Conservation (phyloP, 495 filamentous ascomycete genomes). For the Oidiodendron maius region DNA sequence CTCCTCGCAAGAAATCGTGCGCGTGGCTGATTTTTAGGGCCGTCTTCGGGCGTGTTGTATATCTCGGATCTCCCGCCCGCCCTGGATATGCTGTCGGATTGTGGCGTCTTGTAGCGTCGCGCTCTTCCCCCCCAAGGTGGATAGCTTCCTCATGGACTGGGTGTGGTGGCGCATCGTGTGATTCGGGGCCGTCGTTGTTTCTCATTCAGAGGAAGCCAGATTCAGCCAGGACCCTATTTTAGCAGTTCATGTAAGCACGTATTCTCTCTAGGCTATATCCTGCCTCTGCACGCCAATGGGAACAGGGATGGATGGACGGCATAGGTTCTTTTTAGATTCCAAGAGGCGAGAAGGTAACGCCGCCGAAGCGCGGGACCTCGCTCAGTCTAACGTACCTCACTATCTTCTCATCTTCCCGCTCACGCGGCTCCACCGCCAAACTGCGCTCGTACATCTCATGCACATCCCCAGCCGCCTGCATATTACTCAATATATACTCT, state of each 20-base stretch:
- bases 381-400: constrained; percentile 44
- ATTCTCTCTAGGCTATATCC: constrained; percentile 1
- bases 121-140: too few relatives aligned
- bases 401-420: constrained; percentile 86
- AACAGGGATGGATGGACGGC: neutral
- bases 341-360: neutral
- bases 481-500: constrained; percentile 93
- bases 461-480: constrained; percentile 89
- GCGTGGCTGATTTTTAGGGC: too few relatives aligned
- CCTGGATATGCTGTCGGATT: too few relatives aligned
- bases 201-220: constrained; percentile 30
- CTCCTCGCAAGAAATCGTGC: too few relatives aligned
- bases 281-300: neutral
- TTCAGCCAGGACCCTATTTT: constrained; percentile 28
- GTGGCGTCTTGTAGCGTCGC: too few relatives aligned
- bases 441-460: constrained; percentile 99
- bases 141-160: too few relatives aligned
- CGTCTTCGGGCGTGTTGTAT: too few relatives aligned
- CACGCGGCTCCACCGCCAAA: constrained; percentile 84
- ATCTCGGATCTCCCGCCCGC: too few relatives aligned
- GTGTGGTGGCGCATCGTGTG: too few relatives aligned
- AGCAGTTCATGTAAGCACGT: constrained; percentile 21
- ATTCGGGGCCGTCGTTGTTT: too few relatives aligned
- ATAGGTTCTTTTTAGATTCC: neutral
- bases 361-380: neutral